These are phyloP conservation scores for Venturia oleaginea DNA, from an alignment of 2,329 filamentous ascomycete species.

Conservation along the genomic window DNA sequence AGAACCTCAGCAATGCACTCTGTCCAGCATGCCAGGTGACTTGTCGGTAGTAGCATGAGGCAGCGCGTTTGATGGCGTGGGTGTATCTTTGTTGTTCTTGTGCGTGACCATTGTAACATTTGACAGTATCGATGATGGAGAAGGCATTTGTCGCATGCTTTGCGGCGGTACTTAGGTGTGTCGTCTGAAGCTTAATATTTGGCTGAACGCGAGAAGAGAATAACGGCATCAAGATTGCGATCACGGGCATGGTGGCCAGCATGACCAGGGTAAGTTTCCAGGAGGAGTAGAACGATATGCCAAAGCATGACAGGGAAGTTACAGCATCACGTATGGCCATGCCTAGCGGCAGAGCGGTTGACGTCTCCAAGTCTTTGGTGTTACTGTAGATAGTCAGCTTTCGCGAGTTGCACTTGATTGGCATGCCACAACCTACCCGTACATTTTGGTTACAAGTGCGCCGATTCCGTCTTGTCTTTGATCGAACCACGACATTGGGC, in stretches of 20 bases:
- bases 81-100: slow-evolving; percentile 61
- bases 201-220: slow-evolving; percentile 55
- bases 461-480: slow-evolving; percentile 59
- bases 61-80: slow-evolving; percentile 47
- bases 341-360: slow-evolving; percentile 71
- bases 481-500: slow-evolving; percentile 79
- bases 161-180: slow-evolving; percentile 58
- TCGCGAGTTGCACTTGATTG: slow-evolving; percentile 16
- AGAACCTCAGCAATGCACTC: slow-evolving; percentile 62
- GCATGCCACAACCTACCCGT: slow-evolving; percentile 49
- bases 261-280: slow-evolving; percentile 80
- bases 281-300: slow-evolving; percentile 66
- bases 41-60: slow-evolving; percentile 56
- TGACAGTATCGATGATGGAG: slow-evolving; percentile 72
- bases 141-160: slow-evolving; percentile 64
- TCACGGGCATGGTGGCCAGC: slow-evolving; percentile 44
- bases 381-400: slow-evolving; percentile 47
- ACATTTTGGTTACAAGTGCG: slow-evolving; percentile 60
- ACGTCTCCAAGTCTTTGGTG: slow-evolving; percentile 70
- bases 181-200: slow-evolving; percentile 60
- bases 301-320: slow-evolving; percentile 56
- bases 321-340: slow-evolving; percentile 55
- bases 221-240: slow-evolving; percentile 46
- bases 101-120: slow-evolving; percentile 69
- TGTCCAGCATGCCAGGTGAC: slow-evolving; percentile 62